Percentiles rank a stretch among this genome's conserved stretches.
These are phyloP conservation scores for Zygosaccharomyces gambellarensis DNA, from an alignment of 805 yeast genomes.

Conservation along the genomic window DNA sequence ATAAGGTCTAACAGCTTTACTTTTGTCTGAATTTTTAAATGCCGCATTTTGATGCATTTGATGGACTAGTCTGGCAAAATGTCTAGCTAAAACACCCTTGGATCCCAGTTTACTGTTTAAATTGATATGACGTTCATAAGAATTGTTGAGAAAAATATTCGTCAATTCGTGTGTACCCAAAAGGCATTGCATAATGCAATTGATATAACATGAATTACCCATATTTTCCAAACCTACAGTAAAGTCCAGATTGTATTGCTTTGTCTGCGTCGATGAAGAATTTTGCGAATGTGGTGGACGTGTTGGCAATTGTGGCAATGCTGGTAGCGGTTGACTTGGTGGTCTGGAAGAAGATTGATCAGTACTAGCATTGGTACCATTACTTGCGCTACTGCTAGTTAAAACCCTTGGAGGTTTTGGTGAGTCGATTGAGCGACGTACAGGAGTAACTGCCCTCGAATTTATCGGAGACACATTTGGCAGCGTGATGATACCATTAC, in stretches of 20 bases:
- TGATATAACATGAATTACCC: conserved; percentile 93
- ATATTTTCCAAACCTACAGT: conserved; percentile 72
- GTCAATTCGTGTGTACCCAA: conserved; percentile 66
- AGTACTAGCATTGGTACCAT: neutral
- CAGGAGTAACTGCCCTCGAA: conserved; percentile 6
- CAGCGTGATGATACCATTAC: neutral
- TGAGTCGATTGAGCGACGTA: neutral
- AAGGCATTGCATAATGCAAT: conserved; percentile 82
- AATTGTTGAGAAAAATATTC: conserved; percentile 54
- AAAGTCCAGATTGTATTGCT: conserved; percentile 33
- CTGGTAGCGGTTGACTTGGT: conserved; percentile 18
- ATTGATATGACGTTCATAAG: conserved; percentile 65
- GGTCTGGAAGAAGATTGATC: conserved; percentile 6
- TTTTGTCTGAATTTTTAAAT: conserved; percentile 25
- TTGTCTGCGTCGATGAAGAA: conserved; percentile 4
- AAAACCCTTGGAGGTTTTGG: conserved; percentile 7
- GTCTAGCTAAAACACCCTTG: conserved; percentile 68
- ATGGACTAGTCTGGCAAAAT: conserved; percentile 55
- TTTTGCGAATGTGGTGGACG: conserved; percentile 3
- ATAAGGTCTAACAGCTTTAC: conserved; percentile 49
- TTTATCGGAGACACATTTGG: conserved; percentile 5
- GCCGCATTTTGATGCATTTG: conserved; percentile 45
- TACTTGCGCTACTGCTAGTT: conserved; percentile 3
- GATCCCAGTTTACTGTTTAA: conserved; percentile 69
- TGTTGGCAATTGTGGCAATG: conserved; percentile 21